Evolutionary conservation across 2,329 filamentous ascomycete genomes (phyloP), one percentile per base, ranked within the genome.

Genomic region (Sordariomycetes sp.): DNA sequence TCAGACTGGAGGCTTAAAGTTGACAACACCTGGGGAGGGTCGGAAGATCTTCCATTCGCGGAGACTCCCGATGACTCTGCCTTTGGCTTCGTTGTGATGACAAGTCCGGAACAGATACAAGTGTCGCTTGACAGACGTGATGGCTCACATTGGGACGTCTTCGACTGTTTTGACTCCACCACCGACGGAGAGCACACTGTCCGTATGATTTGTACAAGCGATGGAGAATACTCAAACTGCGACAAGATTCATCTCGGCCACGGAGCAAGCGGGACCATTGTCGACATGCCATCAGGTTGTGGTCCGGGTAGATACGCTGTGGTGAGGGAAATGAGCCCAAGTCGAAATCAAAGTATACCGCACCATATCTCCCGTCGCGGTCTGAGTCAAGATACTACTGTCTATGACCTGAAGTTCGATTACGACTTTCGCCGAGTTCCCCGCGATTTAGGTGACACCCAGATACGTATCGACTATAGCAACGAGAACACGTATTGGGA

Each of bases 71-170:
- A 55, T 20, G 46, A 59, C 11, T 33, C 44, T 1, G 41, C 48
- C 2, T 62, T 63, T 41, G 37, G 46, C 16, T 62, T 54, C 24
- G 31, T 47, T 9, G 46, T 61, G 15, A 37, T 61, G 6, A 46
- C 46, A 3, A 42, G 37, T 3, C 57, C 59, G 6, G 49, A 57
- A 20, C 48, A 51, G 28, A 28, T 58, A 5, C 49, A 58, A 21
- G 29, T 46, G 11, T 51, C 51, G 1, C 41, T 67, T 0, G 51
- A 61, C 41, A 59, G 57, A 44, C 51, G 62, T 15, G 61, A 67
- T 37, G 62, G 62, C 10, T 65, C 61, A 4, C 55, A 61, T 46
- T 66, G 56, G 61, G 61, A 61, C 11, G 21, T 68, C 6, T 58
- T 58, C 31, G 42, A 49, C 43, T 66, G 61, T 47, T 18, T 42